Percentiles rank a stretch among this genome's conserved stretches.
Evolutionary conservation across 2,329 filamentous ascomycete species (phyloP).

Genomic region (Fusarium mundagurra): DNA sequence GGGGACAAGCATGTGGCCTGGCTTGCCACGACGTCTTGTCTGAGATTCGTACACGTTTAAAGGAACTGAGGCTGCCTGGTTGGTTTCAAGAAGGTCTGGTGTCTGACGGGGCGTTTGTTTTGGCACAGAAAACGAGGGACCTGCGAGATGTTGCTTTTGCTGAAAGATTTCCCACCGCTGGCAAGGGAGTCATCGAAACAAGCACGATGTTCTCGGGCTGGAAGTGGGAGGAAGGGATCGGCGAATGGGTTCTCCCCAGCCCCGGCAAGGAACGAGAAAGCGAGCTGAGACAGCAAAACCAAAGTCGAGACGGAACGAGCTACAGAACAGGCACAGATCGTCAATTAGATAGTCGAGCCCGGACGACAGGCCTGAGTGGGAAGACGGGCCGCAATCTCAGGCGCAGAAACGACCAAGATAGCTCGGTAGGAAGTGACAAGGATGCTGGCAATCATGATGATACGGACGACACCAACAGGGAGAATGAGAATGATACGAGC

Average conservation of each 20-base stretch:
- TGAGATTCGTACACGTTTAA: constrained; percentile 54
- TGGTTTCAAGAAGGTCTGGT: constrained; percentile 52
- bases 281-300: constrained; percentile 4
- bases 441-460: constrained; percentile 12
- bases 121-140: constrained; percentile 63
- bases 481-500: constrained; percentile 22
- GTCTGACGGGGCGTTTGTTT: constrained; percentile 59
- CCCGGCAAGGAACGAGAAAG: constrained; percentile 24
- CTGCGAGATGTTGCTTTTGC: constrained; percentile 64
- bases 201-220: constrained; percentile 49
- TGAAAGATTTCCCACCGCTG: constrained; percentile 51
- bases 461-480: constrained; percentile 11
- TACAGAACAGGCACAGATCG: constrained; percentile 14
- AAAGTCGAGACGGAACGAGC: constrained; percentile 3
- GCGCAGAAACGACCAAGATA: background rate
- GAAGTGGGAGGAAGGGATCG: constrained; percentile 54
- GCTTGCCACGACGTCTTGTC: constrained; percentile 51
- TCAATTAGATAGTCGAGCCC: constrained; percentile 18
- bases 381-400: constrained; percentile 2
- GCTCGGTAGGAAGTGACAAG: constrained; percentile 15
- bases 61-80: constrained; percentile 46
- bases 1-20: constrained; percentile 54
- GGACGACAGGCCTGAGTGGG: constrained; percentile 17
- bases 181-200: constrained; percentile 5
- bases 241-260: constrained; percentile 50